Evolutionary conservation across 345 rosid species (phyloP), one percentile per base, ranked within the genome.

Genomic region (Citrus sinensis): DNA sequence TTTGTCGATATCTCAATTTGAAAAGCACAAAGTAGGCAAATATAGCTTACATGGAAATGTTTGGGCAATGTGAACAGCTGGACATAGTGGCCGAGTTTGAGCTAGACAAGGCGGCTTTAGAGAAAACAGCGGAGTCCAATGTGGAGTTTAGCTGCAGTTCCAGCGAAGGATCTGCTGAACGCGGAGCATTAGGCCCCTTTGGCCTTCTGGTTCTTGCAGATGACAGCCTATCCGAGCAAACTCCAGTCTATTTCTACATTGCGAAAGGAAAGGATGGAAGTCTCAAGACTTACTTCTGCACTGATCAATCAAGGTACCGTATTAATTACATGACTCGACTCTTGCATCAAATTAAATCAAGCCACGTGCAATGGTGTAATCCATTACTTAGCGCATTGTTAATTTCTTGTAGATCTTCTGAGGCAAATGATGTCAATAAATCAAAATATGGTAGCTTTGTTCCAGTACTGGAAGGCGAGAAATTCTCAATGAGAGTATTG

Each of bases 181-280:
- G 94, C 7, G 90, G 92, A 3, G 90, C 97, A 10, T 68, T 94
- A 60, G 99, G 99, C 67, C 99, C 99, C 4, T 96, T 96, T 34
- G 99, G 99, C 55, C 82, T 96, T 63, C 82, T 90, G 9, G 94
- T 94, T 70, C 97, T 96, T 1, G 93, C 99, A 0, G 93, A 92
- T 55, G 79, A 85, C 1, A 74, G 71, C 68, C 92, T 83, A 35
- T 56, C 84, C 0, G 99, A 96, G 83, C 92, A 88, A 62, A 96
- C 99, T 25, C 97, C 98, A 1, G 97, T 96, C 10, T 92, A 92
- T 83, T 96, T 96, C 86, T 89, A 92, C 29, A 83, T 96, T 7
- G 77, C 88, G 7, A 94, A 90, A 66, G 90, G 90, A 76, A 74
- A 35, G 20, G 84, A 89, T 68, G 90, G 92, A 65, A 86, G 81